phyloP scores from a whole-genome alignment of 1,139 yeast species.

The Pichia sorboxylosa region DNA sequence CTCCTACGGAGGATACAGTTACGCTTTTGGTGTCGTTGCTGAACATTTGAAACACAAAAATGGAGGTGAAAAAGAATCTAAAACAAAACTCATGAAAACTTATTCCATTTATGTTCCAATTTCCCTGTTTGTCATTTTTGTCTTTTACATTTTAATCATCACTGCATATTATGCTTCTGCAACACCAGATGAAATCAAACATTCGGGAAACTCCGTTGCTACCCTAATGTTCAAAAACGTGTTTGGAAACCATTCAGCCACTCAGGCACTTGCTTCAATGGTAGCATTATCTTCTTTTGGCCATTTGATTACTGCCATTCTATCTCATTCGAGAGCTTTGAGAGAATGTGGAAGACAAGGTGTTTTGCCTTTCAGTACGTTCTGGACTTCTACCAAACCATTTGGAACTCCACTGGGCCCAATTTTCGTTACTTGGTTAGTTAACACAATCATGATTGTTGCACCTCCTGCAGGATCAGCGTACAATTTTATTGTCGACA shows the following conservation, averaged over 20 bases:
- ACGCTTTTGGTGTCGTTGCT: conserved; percentile 31
- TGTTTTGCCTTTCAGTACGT: conserved; percentile 30
- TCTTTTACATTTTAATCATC: conserved; percentile 28
- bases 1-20: conserved; percentile 31
- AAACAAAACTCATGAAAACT: conserved; percentile 24
- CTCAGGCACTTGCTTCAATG: conserved; percentile 27
- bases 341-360: conserved; percentile 40
- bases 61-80: conserved; percentile 26
- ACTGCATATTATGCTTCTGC: conserved; percentile 32
- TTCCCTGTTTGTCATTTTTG: conserved; percentile 26
- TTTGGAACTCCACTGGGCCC: conserved; percentile 34
- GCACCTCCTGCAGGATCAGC: conserved; percentile 43
- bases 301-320: conserved; percentile 30
- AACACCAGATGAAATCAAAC: conserved; percentile 23
- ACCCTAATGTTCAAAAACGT: conserved; percentile 27
- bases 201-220: conserved; percentile 27
- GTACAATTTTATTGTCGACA: conserved; percentile 29
- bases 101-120: conserved; percentile 28
- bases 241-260: conserved; percentile 26
- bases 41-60: conserved; percentile 17
- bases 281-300: conserved; percentile 35
- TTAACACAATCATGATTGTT: conserved; percentile 29
- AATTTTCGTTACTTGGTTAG: conserved; percentile 27
- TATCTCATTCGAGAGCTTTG: conserved; percentile 32
- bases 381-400: conserved; percentile 34